Evolutionary conservation across 1,284 basidiomycete genomes (phyloP).

Genomic region (Papiliotrema terrestris): DNA sequence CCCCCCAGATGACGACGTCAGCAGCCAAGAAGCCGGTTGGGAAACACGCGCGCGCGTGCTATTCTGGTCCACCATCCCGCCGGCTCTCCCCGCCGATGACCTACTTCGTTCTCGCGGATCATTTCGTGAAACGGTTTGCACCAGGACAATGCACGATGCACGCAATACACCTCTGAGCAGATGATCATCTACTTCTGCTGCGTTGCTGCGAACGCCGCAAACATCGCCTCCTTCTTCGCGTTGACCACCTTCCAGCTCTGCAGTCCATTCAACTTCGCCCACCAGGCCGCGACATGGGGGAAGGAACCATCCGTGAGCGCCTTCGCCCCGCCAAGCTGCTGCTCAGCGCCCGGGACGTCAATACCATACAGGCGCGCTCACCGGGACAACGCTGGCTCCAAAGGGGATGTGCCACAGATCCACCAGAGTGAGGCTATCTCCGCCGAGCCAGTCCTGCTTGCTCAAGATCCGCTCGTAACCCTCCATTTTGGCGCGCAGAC

Average conservation of each 20-base stretch:
- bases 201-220: too few species aligned
- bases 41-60: too few species aligned
- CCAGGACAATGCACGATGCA: too few species aligned
- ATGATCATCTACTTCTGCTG: too few species aligned
- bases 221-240: background rate
- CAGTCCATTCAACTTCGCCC: conserved; percentile 3
- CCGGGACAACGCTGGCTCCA: conserved; percentile 40
- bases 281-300: conserved; percentile 13
- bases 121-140: too few species aligned
- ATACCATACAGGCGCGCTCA: conserved; percentile 3
- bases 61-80: too few species aligned
- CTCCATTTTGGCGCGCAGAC: conserved; percentile 50
- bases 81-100: too few species aligned
- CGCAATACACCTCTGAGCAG: too few species aligned
- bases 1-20: too few species aligned
- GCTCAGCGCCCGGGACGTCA: background rate
- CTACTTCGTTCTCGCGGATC: too few species aligned
- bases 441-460: conserved; percentile 57
- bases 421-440: conserved; percentile 56
- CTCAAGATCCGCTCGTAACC: conserved; percentile 56
- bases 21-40: too few species aligned
- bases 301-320: conserved; percentile 6
- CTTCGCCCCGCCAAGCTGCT: background rate
- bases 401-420: conserved; percentile 60
- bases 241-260: background rate